Conservation (phyloP, 1,284 basidiomycete species). For the Fomitopsis schrenkii region DNA sequence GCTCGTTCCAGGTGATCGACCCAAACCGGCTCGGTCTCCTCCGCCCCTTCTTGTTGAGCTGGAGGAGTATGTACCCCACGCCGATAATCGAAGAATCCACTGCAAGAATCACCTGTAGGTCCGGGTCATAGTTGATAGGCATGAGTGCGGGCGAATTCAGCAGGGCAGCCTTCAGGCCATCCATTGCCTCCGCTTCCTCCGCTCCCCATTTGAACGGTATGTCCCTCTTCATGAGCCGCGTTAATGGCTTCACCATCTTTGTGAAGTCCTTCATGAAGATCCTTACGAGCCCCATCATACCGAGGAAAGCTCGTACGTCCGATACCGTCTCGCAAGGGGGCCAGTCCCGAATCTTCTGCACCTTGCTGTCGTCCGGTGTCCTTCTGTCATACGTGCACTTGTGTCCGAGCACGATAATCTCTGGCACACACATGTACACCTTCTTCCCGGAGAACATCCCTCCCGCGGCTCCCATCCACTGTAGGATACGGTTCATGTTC, state of each 20-base stretch:
- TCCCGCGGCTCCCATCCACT: too few species aligned
- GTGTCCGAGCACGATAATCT: too few species aligned
- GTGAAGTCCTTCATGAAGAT: constrained; percentile 16
- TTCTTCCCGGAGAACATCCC: too few species aligned
- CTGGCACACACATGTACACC: too few species aligned
- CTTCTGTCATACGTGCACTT: too few species aligned
- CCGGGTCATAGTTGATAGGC: constrained; percentile 50
- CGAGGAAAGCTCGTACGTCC: constrained; percentile 15
- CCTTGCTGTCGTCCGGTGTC: neutral
- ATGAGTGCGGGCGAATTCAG: constrained; percentile 11
- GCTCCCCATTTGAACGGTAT: too few species aligned
- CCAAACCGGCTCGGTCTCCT: constrained; percentile 10
- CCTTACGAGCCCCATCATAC: constrained; percentile 8
- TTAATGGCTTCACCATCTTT: neutral
- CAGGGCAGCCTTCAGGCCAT: constrained; percentile 19
- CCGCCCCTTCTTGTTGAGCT: constrained; percentile 15
- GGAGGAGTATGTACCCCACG: constrained; percentile 27
- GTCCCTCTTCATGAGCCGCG: too few species aligned
- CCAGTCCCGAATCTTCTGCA: constrained; percentile 21
- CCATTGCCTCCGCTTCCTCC: too few species aligned
- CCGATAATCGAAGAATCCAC: constrained; percentile 31
- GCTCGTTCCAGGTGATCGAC: constrained; percentile 33
- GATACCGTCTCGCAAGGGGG: constrained; percentile 5
- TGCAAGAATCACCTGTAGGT: constrained; percentile 26
- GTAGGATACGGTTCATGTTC: too few species aligned